A percentile compares a stretch with the other conserved stretches of the same genome.
Evolutionary conservation across 2,329 filamentous ascomycete species (phyloP).

Genomic region (Ilyonectria destructans): DNA sequence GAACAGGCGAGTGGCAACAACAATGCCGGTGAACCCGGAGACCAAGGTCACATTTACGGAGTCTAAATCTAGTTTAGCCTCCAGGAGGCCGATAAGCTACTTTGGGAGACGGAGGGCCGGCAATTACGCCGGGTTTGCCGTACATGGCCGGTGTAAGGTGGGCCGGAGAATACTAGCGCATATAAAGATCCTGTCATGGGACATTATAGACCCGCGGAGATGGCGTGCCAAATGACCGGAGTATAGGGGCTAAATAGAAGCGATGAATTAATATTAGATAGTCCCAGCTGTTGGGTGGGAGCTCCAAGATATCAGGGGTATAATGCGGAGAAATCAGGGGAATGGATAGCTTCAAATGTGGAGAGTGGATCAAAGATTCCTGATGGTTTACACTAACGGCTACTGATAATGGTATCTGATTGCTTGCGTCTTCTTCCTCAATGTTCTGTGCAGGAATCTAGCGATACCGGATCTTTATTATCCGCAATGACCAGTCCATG

Average conservation of each 20-base stretch:
- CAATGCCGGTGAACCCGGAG: not conserved
- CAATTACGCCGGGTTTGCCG: not conserved
- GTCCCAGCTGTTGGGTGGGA: not conserved
- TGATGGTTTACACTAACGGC: not conserved
- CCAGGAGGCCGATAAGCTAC: not conserved
- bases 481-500: not conserved
- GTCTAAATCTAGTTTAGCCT: not conserved
- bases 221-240: not conserved
- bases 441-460: not conserved
- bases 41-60: not conserved
- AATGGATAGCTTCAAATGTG: not conserved
- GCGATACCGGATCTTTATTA: not conserved
- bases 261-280: not conserved
- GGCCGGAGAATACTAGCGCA: not conserved
- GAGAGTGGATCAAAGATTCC: not conserved
- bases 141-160: not conserved
- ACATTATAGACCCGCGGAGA: not conserved
- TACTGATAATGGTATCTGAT: not conserved
- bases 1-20: not conserved
- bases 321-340: slow-evolving; percentile 1
- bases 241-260: not conserved
- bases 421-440: not conserved
- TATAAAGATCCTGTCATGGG: not conserved
- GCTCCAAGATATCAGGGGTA: not conserved
- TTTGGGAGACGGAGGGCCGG: not conserved